A percentile compares a stretch with the other conserved stretches of the same genome.
Evolutionary conservation across 1,139 yeast species (phyloP).

Genomic region (Eremothecium cymbalariae): DNA sequence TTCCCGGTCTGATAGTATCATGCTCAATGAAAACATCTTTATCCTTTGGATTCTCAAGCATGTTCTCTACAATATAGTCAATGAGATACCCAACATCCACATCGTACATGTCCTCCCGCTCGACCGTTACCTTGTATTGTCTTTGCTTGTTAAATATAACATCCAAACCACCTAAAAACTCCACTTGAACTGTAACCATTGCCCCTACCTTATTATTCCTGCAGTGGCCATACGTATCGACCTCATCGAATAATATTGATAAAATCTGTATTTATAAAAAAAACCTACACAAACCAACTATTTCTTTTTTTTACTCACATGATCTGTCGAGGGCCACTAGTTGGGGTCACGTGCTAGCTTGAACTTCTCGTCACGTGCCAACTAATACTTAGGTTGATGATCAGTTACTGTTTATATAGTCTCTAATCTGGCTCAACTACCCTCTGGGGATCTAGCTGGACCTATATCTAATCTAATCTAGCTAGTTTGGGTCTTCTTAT

Average conservation of each 20-base stretch:
- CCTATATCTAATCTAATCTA: no score
- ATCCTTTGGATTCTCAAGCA: constrained; percentile 57
- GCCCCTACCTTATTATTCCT: not conserved
- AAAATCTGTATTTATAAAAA: not conserved
- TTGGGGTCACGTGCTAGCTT: no score
- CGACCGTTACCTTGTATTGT: constrained; percentile 34
- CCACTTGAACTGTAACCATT: constrained; percentile 35
- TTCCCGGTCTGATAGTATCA: constrained; percentile 79
- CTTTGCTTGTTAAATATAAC: constrained; percentile 49
- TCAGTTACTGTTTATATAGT: no score
- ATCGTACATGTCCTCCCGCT: constrained; percentile 38
- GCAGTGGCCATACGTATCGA: not conserved
- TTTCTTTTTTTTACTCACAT: no score
- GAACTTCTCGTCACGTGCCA: no score
- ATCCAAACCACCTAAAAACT: constrained; percentile 62
- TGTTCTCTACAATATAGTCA: constrained; percentile 42
- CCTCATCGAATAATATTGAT: not conserved
- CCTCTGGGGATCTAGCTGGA: no score
- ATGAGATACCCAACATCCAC: constrained; percentile 53
- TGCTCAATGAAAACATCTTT: constrained; percentile 74
- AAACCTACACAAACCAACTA: constrained; percentile 1
- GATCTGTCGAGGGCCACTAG: no score
- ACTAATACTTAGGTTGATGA: no score
- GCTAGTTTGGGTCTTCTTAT: no score
- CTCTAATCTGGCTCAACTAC: no score